Conservation (phyloP, 345 rosid species). For the Eutrema heterophyllum region DNA sequence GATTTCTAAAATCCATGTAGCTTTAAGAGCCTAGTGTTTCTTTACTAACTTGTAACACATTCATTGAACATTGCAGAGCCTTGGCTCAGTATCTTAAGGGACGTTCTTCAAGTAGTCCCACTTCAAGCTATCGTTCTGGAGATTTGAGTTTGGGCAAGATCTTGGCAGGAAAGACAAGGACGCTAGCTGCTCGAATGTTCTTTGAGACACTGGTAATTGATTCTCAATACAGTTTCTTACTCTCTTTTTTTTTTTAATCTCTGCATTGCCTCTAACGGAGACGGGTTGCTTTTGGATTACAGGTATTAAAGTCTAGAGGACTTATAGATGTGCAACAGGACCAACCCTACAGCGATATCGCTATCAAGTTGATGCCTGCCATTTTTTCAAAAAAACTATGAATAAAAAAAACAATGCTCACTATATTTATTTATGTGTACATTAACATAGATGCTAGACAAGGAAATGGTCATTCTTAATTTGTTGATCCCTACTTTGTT, state of each 20-base stretch:
- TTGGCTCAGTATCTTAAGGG: conserved; percentile 56
- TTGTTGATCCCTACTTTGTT: not conserved
- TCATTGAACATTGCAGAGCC: conserved; percentile 49
- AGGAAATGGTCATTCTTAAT: not conserved
- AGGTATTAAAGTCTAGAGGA: conserved; percentile 81
- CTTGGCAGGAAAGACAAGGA: conserved; percentile 67
- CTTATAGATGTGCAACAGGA: conserved; percentile 66
- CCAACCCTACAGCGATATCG: conserved; percentile 60
- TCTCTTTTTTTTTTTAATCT: too few relatives aligned
- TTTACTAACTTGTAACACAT: not conserved
- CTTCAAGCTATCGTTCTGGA: conserved; percentile 30
- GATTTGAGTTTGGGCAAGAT: conserved; percentile 59
- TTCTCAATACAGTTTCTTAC: not conserved
- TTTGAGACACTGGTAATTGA: conserved; percentile 66
- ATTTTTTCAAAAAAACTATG: conserved; percentile 40
- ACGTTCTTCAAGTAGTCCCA: conserved; percentile 39
- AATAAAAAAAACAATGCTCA: conserved; percentile 14
- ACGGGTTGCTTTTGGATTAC: conserved; percentile 11
- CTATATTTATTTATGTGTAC: not conserved
- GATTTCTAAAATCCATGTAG: not conserved
- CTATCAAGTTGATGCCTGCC: conserved; percentile 42
- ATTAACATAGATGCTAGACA: not conserved
- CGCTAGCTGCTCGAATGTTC: conserved; percentile 83
- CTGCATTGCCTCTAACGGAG: not conserved
- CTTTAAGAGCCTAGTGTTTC: not conserved